Percentiles rank a stretch among this genome's conserved stretches.
Evolutionary conservation across 2,329 filamentous ascomycete genomes (phyloP).

Genomic region (Magnaporthiopsis poae): DNA sequence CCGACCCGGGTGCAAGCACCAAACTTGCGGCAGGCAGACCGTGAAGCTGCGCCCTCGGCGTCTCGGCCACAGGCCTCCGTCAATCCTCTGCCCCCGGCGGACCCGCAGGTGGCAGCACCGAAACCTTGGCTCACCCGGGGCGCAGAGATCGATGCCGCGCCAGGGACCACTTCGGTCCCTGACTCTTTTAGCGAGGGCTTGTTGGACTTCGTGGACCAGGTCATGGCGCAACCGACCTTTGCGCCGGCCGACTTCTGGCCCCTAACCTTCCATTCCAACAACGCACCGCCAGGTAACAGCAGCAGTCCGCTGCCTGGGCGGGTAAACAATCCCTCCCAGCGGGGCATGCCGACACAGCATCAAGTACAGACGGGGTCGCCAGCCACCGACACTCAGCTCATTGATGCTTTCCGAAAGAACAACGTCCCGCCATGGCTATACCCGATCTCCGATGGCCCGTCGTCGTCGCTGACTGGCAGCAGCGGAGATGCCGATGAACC

Average conservation of each 20-base stretch:
- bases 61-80: no score
- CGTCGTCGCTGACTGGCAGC: not conserved
- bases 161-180: no score
- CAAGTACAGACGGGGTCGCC: conserved; percentile 2
- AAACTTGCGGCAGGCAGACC: not conserved
- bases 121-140: no score
- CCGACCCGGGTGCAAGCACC: not conserved
- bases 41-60: not conserved
- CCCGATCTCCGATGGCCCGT: not conserved
- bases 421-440: conserved; percentile 46
- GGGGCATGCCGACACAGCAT: conserved; percentile 1
- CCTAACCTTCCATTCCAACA: conserved; percentile 8
- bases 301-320: no score
- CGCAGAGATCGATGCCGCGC: no score
- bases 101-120: not conserved
- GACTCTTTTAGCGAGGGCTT: conserved; percentile 3
- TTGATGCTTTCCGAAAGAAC: conserved; percentile 34
- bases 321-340: not conserved
- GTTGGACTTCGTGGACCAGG: conserved; percentile 24
- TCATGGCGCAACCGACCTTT: conserved; percentile 29
- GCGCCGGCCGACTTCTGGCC: conserved; percentile 26
- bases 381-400: conserved; percentile 12
- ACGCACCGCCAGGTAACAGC: not conserved
- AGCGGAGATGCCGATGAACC: not conserved
- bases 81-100: not conserved